Percentiles rank a stretch among this genome's conserved stretches.
Conservation (phyloP, 2,329 filamentous ascomycete species). For the Colletotrichum graminicola region DNA sequence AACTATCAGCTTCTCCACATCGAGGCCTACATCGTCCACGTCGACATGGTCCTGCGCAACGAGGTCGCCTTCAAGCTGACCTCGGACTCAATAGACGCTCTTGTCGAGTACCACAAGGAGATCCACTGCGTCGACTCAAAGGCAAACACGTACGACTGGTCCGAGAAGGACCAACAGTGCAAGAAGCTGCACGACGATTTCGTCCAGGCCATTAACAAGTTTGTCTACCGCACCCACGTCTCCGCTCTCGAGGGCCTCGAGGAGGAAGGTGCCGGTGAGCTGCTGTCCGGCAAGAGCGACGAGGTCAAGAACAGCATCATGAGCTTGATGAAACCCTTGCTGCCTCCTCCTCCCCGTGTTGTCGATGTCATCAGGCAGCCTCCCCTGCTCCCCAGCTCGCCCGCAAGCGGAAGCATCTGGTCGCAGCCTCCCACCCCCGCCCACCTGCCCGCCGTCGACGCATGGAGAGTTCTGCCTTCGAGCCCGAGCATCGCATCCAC, state of each 20-base stretch:
- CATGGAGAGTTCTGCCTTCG: constrained; percentile 92
- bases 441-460: constrained; percentile 78
- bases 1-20: constrained; percentile 94
- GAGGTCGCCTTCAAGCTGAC: constrained; percentile 99
- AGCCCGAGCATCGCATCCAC: constrained; percentile 82
- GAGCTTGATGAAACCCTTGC: constrained; percentile 86
- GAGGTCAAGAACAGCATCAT: constrained; percentile 91
- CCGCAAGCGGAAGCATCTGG: constrained; percentile 83
- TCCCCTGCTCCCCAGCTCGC: constrained; percentile 86
- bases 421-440: constrained; percentile 71
- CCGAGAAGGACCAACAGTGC: constrained; percentile 94
- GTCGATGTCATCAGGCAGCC: constrained; percentile 91
- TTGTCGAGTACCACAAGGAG: constrained; percentile 97
- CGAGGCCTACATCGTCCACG: constrained; percentile 97
- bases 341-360: constrained; percentile 87
- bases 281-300: constrained; percentile 90
- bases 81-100: constrained; percentile 89
- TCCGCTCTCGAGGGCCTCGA: constrained; percentile 94
- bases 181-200: constrained; percentile 99
- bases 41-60: constrained; percentile 98
- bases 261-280: constrained; percentile 94
- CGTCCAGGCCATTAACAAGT: constrained; percentile 95
- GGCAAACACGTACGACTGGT: constrained; percentile 92
- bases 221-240: constrained; percentile 91
- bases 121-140: constrained; percentile 92